Evolutionary conservation across 441 rosid species (phyloP), one percentile per base, ranked within the genome.

Genomic region (Breynia disticha): DNA sequence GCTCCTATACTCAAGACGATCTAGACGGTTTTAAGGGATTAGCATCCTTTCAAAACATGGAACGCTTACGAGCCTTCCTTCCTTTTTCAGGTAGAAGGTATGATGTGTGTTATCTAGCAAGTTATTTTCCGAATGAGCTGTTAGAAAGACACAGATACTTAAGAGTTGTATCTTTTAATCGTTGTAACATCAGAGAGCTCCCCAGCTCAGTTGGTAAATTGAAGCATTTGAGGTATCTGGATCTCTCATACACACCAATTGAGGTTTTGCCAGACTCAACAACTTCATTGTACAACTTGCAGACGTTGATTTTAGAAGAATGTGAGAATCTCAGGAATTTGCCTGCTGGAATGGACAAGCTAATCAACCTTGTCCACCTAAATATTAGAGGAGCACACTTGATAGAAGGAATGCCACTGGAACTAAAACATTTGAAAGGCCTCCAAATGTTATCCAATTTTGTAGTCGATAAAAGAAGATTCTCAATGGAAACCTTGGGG

Each of bases 381-480:
- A 62, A 59, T 42, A 24, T 55, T 2, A n/a, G 45, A 17, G 48
- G 42, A 24, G 44, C n/a, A 1, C 12, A 4, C 11, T 19, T 68
- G 32, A 14, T 15, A 18, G 57, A 57, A 28, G 54, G 50, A 60
- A 41, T 41, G 1, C 72, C 69, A 0, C 4, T 4, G 11, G 54
- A 22, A 28, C 48, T 68, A 35, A 43, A 19, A 2, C 53, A 16
- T 32, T 16, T 63, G 42, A 58, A 54, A 22, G 19, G 50, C 42
- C 61, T 68, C 18, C 65, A 37, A 15, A 54, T 10, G 9, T 43
- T 59, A 46, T 48, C 61, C 0, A 20, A 59, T 24, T 68, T 59
- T 2, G 39, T 55, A 15, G 51, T 68, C 44, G 55, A 55, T 0
- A 4, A 53, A 51, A 48, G 48, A 1, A 16, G 45, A 10, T 60